Evolutionary conservation across 2,329 filamentous ascomycete genomes (phyloP).

Genomic region (Aspergillus alliaceus): DNA sequence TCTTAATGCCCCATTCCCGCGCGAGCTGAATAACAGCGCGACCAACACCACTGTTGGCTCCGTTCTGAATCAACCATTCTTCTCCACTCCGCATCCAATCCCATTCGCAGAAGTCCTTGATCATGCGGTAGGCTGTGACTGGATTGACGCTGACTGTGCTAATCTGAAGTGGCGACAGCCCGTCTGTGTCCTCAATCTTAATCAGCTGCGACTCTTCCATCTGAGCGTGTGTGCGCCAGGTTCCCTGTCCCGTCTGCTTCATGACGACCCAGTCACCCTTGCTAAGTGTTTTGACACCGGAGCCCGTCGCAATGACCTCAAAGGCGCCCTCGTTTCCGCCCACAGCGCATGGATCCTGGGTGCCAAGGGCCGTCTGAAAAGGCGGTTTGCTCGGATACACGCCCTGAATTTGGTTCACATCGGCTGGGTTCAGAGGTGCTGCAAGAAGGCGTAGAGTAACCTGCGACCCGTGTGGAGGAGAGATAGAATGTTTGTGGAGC

Average conservation of each 20-base stretch:
- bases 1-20: slow-evolving; percentile 80
- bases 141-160: slow-evolving; percentile 92
- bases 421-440: slow-evolving; percentile 91
- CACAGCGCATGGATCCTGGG: slow-evolving; percentile 67
- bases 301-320: slow-evolving; percentile 74
- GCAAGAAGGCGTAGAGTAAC: slow-evolving; percentile 86
- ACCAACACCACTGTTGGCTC: slow-evolving; percentile 91
- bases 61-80: slow-evolving; percentile 96
- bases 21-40: slow-evolving; percentile 88
- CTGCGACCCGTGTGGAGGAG: slow-evolving; percentile 56
- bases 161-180: slow-evolving; percentile 72
- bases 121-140: slow-evolving; percentile 90
- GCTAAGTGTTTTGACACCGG: slow-evolving; percentile 59
- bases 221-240: slow-evolving; percentile 89
- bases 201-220: slow-evolving; percentile 62
- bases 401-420: slow-evolving; percentile 97
- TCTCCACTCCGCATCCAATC: slow-evolving; percentile 59
- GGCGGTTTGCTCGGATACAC: slow-evolving; percentile 85
- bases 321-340: slow-evolving; percentile 82
- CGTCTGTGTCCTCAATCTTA: slow-evolving; percentile 67
- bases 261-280: slow-evolving; percentile 95
- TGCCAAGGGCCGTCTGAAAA: slow-evolving; percentile 76
- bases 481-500: slow-evolving; percentile 51
- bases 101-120: slow-evolving; percentile 70
- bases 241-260: slow-evolving; percentile 78